Conservation (phyloP, 1,284 basidiomycete genomes). For the Coniferiporia weirii region DNA sequence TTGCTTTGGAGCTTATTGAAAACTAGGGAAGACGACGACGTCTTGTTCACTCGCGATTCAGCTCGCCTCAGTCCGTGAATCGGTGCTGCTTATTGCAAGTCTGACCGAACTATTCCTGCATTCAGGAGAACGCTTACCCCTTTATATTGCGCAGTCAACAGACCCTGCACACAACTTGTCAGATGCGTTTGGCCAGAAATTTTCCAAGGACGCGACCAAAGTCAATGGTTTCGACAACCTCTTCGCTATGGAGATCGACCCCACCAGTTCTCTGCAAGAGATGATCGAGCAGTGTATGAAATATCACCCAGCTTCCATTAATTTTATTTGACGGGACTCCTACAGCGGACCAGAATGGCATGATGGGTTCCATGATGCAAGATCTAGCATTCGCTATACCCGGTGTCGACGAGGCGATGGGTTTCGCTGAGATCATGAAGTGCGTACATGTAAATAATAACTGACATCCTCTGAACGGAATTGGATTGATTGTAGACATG, state of each 20-base stretch:
- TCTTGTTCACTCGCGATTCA: conserved; percentile 96
- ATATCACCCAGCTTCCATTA: neutral
- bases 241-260: conserved; percentile 99
- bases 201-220: conserved; percentile 98
- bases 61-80: conserved; percentile 80
- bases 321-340: neutral
- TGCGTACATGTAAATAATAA: conserved; percentile 33
- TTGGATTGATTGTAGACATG: conserved; percentile 57
- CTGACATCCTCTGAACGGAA: neutral
- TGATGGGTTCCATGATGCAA: conserved; percentile 99
- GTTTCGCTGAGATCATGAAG: conserved; percentile 99
- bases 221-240: conserved; percentile 98
- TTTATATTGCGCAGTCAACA: conserved; percentile 64
- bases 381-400: conserved; percentile 98
- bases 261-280: conserved; percentile 94
- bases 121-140: conserved; percentile 1
- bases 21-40: conserved; percentile 87
- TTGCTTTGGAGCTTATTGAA: conserved; percentile 10
- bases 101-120: neutral
- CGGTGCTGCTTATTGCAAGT: conserved; percentile 89
- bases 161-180: conserved; percentile 99
- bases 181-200: conserved; percentile 98
- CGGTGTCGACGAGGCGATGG: conserved; percentile 99
- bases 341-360: conserved; percentile 83
- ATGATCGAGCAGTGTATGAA: conserved; percentile 94